Base-by-base conservation (phyloP, 1,284 basidiomycete species). In the Kalmanozyma brasiliensis region DNA sequence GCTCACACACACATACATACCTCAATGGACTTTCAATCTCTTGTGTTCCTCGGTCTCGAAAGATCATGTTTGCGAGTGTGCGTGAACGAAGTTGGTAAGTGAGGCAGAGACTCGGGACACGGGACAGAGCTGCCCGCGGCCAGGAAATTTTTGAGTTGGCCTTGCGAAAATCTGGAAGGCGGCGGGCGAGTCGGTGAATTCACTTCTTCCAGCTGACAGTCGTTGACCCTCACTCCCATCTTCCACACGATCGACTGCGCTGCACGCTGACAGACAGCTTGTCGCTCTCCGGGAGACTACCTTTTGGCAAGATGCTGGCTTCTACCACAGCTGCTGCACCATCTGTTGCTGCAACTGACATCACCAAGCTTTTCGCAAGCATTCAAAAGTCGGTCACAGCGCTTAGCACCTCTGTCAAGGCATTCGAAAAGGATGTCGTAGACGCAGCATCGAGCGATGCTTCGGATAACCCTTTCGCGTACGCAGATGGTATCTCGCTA, bases 401-500 rank as follows among this genome's bases (percentile, higher is more conserved):
- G 19, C 67, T 70, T 43, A 55, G 56, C 57, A 48, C 46, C 19
- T 63, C 56, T 7, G 51, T 70, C 33, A 46, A 48, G 16, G 52
- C 57, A 2, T 57, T 70, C 44, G 57, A 61, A 13, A 52, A 58
- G 32, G 67, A 70, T 20, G 46, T 65, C 2, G 20, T 35, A 16
- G 40, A 52, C 5, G 42, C 49, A 22, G 24, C 45, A 16, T 60
- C 63, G 32, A 42, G 13, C 17, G 62, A 59, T 20, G 11, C 43
- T 3, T 16, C 32, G 36, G 33, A 36, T 7, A 60, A 66, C 40
- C 57, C 63, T 2, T 64, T 69, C 23, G 55, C 66, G n/a, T 74
- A 73, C 37, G 68, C 74, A 8, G 74, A 91, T 24, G 95, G 95
- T 24, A 92, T 98, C 63, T 97, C 95, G 0, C 86, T 98, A 2